Evolutionary conservation across 2,329 filamentous ascomycete species (phyloP), one percentile per base, ranked within the genome.

Genomic region (Magnaporthiopsis incrustans): DNA sequence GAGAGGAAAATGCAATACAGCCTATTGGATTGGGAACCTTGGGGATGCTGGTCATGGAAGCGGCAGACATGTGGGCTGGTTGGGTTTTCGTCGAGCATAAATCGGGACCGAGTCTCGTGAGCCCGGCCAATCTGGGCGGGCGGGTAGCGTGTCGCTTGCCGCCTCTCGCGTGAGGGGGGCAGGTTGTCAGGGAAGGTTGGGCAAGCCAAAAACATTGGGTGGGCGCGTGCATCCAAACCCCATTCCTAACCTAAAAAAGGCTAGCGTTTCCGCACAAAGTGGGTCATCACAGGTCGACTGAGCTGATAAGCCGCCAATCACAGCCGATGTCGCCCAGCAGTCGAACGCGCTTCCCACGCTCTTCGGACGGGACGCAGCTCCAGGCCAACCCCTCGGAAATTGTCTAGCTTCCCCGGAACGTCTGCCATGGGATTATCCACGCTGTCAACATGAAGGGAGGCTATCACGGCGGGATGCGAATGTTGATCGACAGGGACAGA

Each of bases 1-100:
- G 4, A 6, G 44, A 25, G 8, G 33, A 53, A 22, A 53, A n/a
- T 25, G 18, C 22, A 53, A 11, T 10, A 53, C 22, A 11, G 44
- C 22, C 44, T 53, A 53, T 53, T 44, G 44, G 44, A 22, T 53
- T 44, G 44, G 44, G 3, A 53, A 2, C 30, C 18, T 15, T 15
- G 30, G 58, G 22, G 58, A 38, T 18, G 30, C n/a, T 15, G 30
- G 30, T n/a, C 12, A 27, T 22, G 58, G 30, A 60, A 30, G 57
- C 30, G 26, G 57, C 14, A 10, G 58, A 25, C 14, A 10, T 30
- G 35, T 22, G 58, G 58, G 58, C 27, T 60, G 58, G 58, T 60
- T 60, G 58, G 58, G 58, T 35, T 53, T 22, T 53, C 44, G 44
- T 53, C 44, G 44, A 53, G 44, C 44, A 53, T 53, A 53, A 53